phyloP scores from a whole-genome alignment of 192 early-diverging fungal species.

The Haplosporangium gracile region DNA sequence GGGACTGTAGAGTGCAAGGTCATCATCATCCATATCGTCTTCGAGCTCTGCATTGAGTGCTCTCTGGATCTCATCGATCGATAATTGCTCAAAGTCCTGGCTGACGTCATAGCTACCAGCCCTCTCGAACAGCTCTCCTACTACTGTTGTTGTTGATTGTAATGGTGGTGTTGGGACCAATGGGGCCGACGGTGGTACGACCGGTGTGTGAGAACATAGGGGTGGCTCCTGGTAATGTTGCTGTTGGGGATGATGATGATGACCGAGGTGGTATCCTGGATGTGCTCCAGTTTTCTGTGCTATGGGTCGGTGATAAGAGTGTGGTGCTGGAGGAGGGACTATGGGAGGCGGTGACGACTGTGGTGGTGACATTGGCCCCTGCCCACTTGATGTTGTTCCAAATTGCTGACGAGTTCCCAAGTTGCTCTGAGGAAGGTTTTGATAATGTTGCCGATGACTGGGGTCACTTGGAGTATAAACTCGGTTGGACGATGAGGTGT shows the following conservation, averaged over 20 bases:
- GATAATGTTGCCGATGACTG: neutral
- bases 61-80: neutral
- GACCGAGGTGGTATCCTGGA: neutral
- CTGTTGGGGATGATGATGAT: neutral
- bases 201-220: neutral
- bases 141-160: neutral
- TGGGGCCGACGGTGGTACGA: neutral
- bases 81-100: neutral
- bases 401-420: neutral
- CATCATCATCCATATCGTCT: neutral
- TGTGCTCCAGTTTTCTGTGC: neutral
- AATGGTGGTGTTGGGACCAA: neutral
- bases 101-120: neutral
- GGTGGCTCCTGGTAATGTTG: neutral
- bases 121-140: neutral
- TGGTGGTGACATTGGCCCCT: conserved; percentile 22
- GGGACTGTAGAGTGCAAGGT: neutral
- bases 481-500: neutral
- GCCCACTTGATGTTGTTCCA: neutral
- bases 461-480: neutral
- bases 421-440: neutral
- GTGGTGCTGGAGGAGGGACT: neutral
- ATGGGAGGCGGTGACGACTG: conserved; percentile 20
- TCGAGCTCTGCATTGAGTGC: conserved; percentile 1
- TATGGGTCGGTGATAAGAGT: neutral